phyloP scores from a whole-genome alignment of 371 early-diverging fungal species.

The Vairimorpha ceranae region DNA sequence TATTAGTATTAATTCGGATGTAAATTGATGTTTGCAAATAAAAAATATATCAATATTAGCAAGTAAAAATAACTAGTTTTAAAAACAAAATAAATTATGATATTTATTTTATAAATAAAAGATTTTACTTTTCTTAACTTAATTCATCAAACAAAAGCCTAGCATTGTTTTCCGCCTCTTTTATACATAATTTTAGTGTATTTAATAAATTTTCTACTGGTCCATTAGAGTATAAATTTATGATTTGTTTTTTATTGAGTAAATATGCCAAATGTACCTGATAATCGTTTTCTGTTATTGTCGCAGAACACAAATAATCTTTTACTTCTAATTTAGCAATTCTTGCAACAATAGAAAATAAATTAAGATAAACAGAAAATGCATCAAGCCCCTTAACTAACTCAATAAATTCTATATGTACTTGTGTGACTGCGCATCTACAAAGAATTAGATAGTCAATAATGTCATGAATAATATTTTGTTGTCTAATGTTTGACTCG shows the following conservation, averaged over 20 bases:
- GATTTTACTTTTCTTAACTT: no score
- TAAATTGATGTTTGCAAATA: no score
- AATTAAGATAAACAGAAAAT: conserved; percentile 13
- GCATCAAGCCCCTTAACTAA: background rate
- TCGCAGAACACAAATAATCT: background rate
- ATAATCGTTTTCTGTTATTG: background rate
- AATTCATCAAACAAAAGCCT: background rate
- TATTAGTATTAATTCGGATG: no score
- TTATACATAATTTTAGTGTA: background rate
- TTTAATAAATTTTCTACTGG: background rate
- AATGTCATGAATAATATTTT: background rate
- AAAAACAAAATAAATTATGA: no score
- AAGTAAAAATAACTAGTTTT: no score
- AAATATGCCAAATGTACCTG: background rate
- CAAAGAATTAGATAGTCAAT: background rate
- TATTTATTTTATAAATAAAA: no score
- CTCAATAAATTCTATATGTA: background rate
- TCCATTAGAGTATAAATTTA: background rate
- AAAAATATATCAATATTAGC: no score
- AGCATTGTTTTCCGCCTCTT: background rate
- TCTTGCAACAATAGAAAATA: conserved; percentile 6
- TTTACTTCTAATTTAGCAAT: background rate
- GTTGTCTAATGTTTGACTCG: background rate
- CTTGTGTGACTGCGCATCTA: background rate
- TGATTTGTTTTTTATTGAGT: background rate